phyloP scores from a whole-genome alignment of 169 alveolate species.

The Plasmodium falciparum region DNA sequence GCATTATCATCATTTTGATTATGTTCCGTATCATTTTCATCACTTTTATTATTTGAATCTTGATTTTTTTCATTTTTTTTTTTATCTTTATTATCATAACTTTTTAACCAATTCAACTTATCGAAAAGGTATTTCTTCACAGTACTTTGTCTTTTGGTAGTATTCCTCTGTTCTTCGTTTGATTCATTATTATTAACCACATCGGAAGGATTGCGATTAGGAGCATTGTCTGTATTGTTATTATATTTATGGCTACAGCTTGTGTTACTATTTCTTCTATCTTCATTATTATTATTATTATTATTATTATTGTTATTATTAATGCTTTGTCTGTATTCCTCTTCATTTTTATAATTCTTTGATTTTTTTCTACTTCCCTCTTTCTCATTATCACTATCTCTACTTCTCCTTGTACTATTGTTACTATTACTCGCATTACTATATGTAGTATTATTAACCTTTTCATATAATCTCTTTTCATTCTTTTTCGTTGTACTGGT shows the following conservation, averaged over 20 bases:
- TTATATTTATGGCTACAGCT: not conserved
- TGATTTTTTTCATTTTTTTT: constrained; percentile 18
- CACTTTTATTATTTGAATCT: not conserved
- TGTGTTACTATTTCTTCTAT: not conserved
- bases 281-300: not conserved
- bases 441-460: constrained; percentile 12
- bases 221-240: not conserved
- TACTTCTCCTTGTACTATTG: constrained; percentile 20
- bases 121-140: constrained; percentile 49
- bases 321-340: not conserved
- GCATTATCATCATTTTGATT: not conserved
- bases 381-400: constrained; percentile 31
- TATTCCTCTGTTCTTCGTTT: not conserved
- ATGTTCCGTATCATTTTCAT: not conserved
- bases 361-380: constrained; percentile 37
- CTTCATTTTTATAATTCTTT: constrained; percentile 22
- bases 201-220: not conserved
- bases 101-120: constrained; percentile 41
- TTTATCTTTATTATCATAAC: constrained; percentile 49
- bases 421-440: constrained; percentile 32
- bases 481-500: constrained; percentile 17
- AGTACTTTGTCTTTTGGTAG: constrained; percentile 19
- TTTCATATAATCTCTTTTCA: constrained; percentile 61
- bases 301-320: not conserved
- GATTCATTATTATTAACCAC: not conserved